Evolutionary conservation across 371 early-diverging fungal species (phyloP).

Genomic region (Basidiobolus meristosporus): DNA sequence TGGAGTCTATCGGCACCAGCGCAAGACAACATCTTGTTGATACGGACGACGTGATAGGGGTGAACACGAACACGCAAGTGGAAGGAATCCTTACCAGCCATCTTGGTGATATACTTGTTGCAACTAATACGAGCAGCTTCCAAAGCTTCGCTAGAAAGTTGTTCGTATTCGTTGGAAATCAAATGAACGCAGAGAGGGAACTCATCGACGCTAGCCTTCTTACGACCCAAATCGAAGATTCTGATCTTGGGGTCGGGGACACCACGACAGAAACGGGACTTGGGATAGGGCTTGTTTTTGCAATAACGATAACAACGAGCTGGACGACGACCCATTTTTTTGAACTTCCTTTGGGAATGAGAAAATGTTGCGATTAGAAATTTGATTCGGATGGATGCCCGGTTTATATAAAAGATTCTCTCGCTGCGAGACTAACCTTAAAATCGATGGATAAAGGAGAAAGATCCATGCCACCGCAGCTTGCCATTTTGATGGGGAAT

Average conservation of each 20-base stretch:
- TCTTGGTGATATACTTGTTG: constrained; percentile 99
- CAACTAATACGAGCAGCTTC: constrained; percentile 99
- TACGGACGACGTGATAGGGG: constrained; percentile 99
- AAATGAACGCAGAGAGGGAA: constrained; percentile 97
- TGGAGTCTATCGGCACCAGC: constrained; percentile 99
- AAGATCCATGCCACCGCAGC: no score
- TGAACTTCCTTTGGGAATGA: no score
- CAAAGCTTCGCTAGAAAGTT: constrained; percentile 97
- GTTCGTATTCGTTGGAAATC: constrained; percentile 97
- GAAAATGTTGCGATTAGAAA: no score
- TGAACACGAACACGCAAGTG: constrained; percentile 99
- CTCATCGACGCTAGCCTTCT: constrained; percentile 97
- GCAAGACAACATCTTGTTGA: constrained; percentile 99
- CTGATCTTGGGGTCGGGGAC: constrained; percentile 99
- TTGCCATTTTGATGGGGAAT: no score
- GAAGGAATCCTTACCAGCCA: constrained; percentile 98
- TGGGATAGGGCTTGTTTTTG: constrained; percentile 99
- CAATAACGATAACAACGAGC: constrained; percentile 99
- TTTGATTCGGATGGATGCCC: no score
- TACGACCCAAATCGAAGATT: constrained; percentile 98
- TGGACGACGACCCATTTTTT: constrained; percentile 98
- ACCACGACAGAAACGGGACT: constrained; percentile 99
- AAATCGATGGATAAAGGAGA: no score
- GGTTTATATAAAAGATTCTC: no score
- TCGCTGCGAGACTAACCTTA: no score